A percentile compares a stretch with the other conserved stretches of the same genome.
Conservation (phyloP, 352 stramenopile species). For the Phytophthora ramorum region DNA sequence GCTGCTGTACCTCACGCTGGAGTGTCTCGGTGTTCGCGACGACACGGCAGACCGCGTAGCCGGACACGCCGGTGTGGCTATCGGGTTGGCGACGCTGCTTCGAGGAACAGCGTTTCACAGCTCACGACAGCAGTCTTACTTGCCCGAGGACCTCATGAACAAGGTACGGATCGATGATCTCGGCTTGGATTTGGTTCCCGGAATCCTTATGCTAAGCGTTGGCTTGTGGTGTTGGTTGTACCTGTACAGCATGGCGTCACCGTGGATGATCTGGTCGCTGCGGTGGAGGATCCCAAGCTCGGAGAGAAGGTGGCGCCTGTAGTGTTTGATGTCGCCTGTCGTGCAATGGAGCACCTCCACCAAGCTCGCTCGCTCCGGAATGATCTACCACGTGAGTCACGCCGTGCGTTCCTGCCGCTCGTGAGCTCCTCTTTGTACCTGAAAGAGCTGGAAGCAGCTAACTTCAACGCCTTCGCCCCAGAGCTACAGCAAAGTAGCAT, state of each 20-base stretch:
- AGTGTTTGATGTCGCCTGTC: conserved; percentile 90
- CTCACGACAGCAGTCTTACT: conserved; percentile 71
- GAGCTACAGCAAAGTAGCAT: conserved; percentile 62
- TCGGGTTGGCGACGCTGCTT: conserved; percentile 87
- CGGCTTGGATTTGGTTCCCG: conserved; percentile 19
- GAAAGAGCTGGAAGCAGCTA: conserved; percentile 69
- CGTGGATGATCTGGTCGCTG: conserved; percentile 63
- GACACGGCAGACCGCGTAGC: conserved; percentile 79
- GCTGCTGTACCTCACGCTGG: conserved; percentile 90
- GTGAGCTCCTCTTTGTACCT: conserved; percentile 73
- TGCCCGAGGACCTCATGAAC: conserved; percentile 83
- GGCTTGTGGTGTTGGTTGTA: conserved; percentile 21
- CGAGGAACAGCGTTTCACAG: conserved; percentile 78
- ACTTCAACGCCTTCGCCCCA: conserved; percentile 84
- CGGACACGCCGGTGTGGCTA: conserved; percentile 84
- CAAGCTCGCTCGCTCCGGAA: conserved; percentile 64
- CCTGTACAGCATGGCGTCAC: conserved; percentile 57
- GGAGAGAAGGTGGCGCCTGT: conserved; percentile 81
- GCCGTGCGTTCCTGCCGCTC: conserved; percentile 73
- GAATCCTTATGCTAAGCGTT: conserved; percentile 34
- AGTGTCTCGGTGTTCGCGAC: conserved; percentile 84
- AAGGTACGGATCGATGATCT: conserved; percentile 52
- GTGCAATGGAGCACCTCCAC: conserved; percentile 83
- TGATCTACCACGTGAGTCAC: conserved; percentile 57
- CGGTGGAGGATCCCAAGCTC: conserved; percentile 58